Evolutionary conservation across 2,329 filamentous ascomycete species (phyloP), one percentile per base, ranked within the genome.

Genomic region (Macroventuria anomochaeta): DNA sequence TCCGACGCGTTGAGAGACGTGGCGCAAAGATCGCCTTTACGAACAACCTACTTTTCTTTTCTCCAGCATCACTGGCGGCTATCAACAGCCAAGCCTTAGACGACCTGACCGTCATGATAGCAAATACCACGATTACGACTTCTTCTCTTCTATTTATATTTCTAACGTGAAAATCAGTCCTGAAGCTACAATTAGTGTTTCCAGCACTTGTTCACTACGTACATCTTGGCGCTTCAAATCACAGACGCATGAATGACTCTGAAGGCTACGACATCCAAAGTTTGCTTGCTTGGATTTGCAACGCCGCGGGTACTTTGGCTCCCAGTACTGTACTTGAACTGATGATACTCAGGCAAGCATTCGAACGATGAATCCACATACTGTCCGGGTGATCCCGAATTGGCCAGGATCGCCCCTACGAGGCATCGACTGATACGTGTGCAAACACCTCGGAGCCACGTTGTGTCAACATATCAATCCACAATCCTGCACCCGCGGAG

Each of bases 101-200:
- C 21, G 39, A 39, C 17, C 31, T 29, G n/a, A 34, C 15, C 43
- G 28, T 40, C 40, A 15, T 40, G 44, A 44, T 54, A 54, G 51
- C 33, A n/a, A 48, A 38, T 49, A 46, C 32, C 34, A 49, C 15
- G 43, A 54, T 49, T 26, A 54, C 25, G 44, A 34, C 29, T 38
- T 18, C 11, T 23, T 18, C 20, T 26, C 3, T 5, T 15, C 8
- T 28, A 6, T 32, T 20, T 32, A 33, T 11, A 10, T 5, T 8
- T 25, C 5, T 25, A 8, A 25, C 23, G 8, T 25, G 5, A 25
- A n/a, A n/a, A n/a, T n/a, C n/a, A n/a, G n/a, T n/a, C n/a, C n/a
- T n/a, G n/a, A n/a, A n/a, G n/a, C n/a, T n/a, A n/a, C n/a, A n/a
- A n/a, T n/a, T n/a, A n/a, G n/a, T n/a, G n/a, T n/a, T n/a, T n/a